Percentiles rank a stretch among this genome's conserved stretches.
These are phyloP conservation scores for Penicillium sp. DNA, from an alignment of 2,329 filamentous ascomycete genomes.

Conservation along the genomic window DNA sequence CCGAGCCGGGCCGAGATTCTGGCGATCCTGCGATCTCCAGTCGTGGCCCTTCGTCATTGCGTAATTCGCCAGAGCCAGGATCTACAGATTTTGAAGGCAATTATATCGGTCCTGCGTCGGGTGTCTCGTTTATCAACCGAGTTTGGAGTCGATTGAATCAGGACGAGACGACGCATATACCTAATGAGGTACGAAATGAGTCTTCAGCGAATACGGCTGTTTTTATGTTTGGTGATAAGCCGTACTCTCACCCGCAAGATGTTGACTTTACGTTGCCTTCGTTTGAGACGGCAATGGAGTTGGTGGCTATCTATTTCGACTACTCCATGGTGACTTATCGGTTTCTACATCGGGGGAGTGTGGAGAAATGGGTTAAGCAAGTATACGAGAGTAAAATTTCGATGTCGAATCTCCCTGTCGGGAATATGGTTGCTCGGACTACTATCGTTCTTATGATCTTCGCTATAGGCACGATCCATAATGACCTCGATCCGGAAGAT, in stretches of 20 bases:
- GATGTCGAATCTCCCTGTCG: constrained; percentile 37
- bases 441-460: constrained; percentile 51
- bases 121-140: constrained; percentile 60
- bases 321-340: constrained; percentile 61
- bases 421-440: constrained; percentile 46
- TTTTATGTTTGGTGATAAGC: constrained; percentile 52
- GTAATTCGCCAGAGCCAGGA: constrained; percentile 46
- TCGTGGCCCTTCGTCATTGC: constrained; percentile 20
- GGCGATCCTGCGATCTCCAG: constrained; percentile 1
- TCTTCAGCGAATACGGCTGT: constrained; percentile 45
- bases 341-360: constrained; percentile 55
- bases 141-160: constrained; percentile 64
- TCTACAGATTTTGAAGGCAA: constrained; percentile 55
- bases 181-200: constrained; percentile 29
- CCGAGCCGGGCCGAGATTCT: not conserved
- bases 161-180: constrained; percentile 44
- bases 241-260: constrained; percentile 41
- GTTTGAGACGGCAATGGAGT: constrained; percentile 38
- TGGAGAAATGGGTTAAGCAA: constrained; percentile 48
- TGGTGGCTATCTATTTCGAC: constrained; percentile 58
- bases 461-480: constrained; percentile 48
- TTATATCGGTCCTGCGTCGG: constrained; percentile 54
- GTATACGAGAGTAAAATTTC: constrained; percentile 41
- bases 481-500: constrained; percentile 40
- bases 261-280: constrained; percentile 40